Conservation (phyloP, 768 basidiomycete genomes). For the Lyophyllum decastes region DNA sequence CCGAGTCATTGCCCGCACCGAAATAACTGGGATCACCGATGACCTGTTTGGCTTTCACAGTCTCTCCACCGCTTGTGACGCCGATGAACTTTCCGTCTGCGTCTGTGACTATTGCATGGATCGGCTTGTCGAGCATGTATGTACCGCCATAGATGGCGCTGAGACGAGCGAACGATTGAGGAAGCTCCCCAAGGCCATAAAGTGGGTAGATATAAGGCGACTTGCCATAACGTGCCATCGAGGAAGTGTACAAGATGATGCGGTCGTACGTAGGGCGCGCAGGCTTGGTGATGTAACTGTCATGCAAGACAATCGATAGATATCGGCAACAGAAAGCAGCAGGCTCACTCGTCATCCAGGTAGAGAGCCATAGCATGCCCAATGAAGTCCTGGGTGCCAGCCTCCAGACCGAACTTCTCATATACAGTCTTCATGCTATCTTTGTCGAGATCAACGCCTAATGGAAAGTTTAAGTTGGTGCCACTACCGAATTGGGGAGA, state of each 20-base stretch:
- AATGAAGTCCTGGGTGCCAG: slow-evolving; percentile 98
- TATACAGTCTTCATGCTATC: slow-evolving; percentile 95
- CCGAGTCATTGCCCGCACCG: slow-evolving; percentile 64
- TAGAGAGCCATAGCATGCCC: slow-evolving; percentile 99
- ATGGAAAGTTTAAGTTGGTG: slow-evolving; percentile 2
- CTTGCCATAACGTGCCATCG: slow-evolving; percentile 99
- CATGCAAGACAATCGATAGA: slow-evolving; percentile 6
- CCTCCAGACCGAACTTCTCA: slow-evolving; percentile 94
- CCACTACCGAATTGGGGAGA: background rate
- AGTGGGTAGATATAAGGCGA: slow-evolving; percentile 99
- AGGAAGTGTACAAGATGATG: slow-evolving; percentile 95
- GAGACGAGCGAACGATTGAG: slow-evolving; percentile 96
- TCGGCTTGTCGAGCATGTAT: slow-evolving; percentile 98
- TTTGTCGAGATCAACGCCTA: slow-evolving; percentile 86
- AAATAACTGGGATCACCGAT: slow-evolving; percentile 99
- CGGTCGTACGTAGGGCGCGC: slow-evolving; percentile 92
- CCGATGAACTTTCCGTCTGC: slow-evolving; percentile 88
- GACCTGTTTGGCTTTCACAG: slow-evolving; percentile 95
- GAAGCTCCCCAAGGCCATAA: slow-evolving; percentile 98
- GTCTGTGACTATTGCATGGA: slow-evolving; percentile 89
- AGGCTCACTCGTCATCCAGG: slow-evolving; percentile 90
- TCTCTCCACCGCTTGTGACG: slow-evolving; percentile 86
- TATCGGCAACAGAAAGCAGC: background rate
- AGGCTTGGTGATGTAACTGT: slow-evolving; percentile 89
- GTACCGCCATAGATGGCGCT: slow-evolving; percentile 99